A percentile compares a stretch with the other conserved stretches of the same genome.
Evolutionary conservation across 2,329 filamentous ascomycete genomes (phyloP).

Genomic region (Arthrobotrys iridis): DNA sequence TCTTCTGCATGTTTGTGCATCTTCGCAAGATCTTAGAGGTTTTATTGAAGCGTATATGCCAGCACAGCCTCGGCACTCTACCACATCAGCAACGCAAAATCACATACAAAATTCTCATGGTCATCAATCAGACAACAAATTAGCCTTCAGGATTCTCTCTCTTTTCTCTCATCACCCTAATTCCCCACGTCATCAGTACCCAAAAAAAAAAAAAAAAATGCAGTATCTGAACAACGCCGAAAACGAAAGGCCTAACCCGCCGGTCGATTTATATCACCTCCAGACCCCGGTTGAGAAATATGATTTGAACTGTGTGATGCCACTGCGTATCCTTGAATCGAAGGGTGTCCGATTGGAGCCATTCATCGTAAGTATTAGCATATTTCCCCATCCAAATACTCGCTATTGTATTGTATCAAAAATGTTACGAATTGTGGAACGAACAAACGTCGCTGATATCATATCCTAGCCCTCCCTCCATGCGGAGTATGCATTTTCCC

Average conservation of each 20-base stretch:
- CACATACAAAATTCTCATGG: no score
- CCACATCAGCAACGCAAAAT: slow-evolving; percentile 6
- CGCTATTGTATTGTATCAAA: not conserved
- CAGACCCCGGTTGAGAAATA: slow-evolving; percentile 40
- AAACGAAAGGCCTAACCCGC: slow-evolving; percentile 3
- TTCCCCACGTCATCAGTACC: slow-evolving; percentile 1
- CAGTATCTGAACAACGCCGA: slow-evolving; percentile 38
- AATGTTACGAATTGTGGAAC: not conserved
- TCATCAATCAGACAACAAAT: no score
- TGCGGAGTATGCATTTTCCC: slow-evolving; percentile 40
- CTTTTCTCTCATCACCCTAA: no score
- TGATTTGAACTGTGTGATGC: slow-evolving; percentile 43
- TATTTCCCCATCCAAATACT: not conserved
- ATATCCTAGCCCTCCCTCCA: slow-evolving; percentile 38
- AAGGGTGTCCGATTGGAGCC: slow-evolving; percentile 44
- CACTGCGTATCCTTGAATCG: slow-evolving; percentile 40
- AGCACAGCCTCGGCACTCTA: not conserved
- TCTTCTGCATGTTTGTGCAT: no score
- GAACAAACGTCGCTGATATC: not conserved
- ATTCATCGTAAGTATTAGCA: slow-evolving; percentile 37
- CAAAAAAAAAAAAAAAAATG: not conserved
- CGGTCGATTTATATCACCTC: slow-evolving; percentile 38
- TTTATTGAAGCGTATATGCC: no score
- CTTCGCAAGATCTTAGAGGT: no score
- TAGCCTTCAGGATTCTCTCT: no score